Evolutionary conservation across 495 filamentous ascomycete species (phyloP).

Genomic region (Xylaria palmicola): DNA sequence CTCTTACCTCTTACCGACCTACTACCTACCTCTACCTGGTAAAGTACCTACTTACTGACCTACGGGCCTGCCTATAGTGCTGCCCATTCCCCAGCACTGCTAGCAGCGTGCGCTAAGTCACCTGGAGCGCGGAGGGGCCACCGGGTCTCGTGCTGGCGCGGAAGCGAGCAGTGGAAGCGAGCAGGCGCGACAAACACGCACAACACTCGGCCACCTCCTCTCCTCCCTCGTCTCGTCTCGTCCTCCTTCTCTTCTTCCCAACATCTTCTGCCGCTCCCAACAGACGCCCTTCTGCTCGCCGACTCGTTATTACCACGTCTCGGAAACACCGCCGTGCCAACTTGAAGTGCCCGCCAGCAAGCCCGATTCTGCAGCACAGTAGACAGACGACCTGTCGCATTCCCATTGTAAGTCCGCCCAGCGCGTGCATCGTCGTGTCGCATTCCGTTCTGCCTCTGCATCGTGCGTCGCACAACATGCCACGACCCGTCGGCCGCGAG

Average conservation of each 20-base stretch:
- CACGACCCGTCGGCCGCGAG: neutral
- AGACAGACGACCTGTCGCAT: neutral
- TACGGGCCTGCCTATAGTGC: too few species aligned
- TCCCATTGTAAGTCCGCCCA: conserved; percentile 8
- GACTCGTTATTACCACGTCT: neutral
- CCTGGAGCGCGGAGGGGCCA: neutral
- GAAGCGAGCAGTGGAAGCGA: neutral
- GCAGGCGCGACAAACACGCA: neutral
- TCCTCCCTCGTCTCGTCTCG: neutral
- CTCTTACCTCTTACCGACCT: too few species aligned
- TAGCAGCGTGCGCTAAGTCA: too few species aligned
- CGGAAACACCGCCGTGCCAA: too few species aligned
- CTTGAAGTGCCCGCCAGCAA: too few species aligned
- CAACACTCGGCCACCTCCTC: conserved; percentile 4
- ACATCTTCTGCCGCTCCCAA: neutral
- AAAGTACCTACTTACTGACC: too few species aligned
- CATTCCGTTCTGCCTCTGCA: conserved; percentile 26
- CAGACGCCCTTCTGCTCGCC: neutral
- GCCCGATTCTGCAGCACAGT: neutral
- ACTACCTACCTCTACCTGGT: too few species aligned
- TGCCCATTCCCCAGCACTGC: too few species aligned
- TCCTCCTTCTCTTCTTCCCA: conserved; percentile 3
- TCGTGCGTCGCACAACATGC: conserved; percentile 20
- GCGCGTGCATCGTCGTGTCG: conserved; percentile 21
- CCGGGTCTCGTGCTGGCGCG: neutral